phyloP scores from a whole-genome alignment of 2,329 filamentous ascomycete genomes.

The Exophiala xenobiotica region DNA sequence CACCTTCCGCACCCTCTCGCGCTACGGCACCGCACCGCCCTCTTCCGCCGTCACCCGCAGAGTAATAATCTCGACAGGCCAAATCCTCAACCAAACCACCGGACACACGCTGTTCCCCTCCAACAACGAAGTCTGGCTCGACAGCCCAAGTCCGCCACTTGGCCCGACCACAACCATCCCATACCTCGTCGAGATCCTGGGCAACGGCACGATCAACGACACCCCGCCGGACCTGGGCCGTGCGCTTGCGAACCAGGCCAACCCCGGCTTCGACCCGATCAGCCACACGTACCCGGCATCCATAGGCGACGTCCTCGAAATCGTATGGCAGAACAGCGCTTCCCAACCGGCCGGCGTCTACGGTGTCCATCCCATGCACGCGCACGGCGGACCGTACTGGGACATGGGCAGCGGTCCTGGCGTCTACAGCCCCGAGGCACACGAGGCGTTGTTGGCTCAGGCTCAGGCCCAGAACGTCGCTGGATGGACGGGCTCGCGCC shows the following conservation, averaged over 20 bases:
- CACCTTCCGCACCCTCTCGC: conserved; percentile 25
- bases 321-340: conserved; percentile 43
- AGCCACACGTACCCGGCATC: conserved; percentile 27
- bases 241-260: conserved; percentile 38
- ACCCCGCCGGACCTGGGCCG: conserved; percentile 40
- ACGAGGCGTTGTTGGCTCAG: conserved; percentile 40
- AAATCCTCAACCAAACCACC: conserved; percentile 29
- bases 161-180: conserved; percentile 35
- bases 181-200: conserved; percentile 50
- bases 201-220: conserved; percentile 34
- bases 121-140: conserved; percentile 35
- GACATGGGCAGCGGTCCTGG: conserved; percentile 50
- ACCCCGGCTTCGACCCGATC: conserved; percentile 43
- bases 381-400: conserved; percentile 47
- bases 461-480: too few species aligned
- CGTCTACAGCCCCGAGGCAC: conserved; percentile 43
- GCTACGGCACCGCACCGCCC: conserved; percentile 27
- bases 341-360: conserved; percentile 33
- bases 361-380: conserved; percentile 48
- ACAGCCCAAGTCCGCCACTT: conserved; percentile 11
- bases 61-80: conserved; percentile 45
- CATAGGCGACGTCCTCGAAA: conserved; percentile 49
- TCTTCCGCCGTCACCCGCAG: conserved; percentile 50
- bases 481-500: conserved; percentile 19
- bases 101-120: conserved; percentile 28